Base-by-base conservation (phyloP, 1,284 basidiomycete genomes). In the Entoloma clypeatum region DNA sequence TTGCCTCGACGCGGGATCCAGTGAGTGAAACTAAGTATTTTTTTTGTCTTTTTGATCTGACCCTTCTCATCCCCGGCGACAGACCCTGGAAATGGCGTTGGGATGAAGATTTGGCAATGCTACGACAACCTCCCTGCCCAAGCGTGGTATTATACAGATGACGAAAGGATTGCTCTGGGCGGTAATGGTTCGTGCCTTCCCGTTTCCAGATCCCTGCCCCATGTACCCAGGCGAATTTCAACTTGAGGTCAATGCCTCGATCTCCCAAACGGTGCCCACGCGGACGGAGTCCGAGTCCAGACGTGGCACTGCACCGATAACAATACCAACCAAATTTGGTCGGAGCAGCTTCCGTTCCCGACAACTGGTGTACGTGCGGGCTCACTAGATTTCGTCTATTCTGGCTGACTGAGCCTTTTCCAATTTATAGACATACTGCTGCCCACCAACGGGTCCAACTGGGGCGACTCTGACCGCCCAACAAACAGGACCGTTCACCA, bases 1-100 rank as follows among this genome's bases (percentile, higher is more conserved):
- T 30, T 58, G 56, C 31, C 39, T 58, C 18, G 57, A 56, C 35
- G 53, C 56, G 5, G 55, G 56, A 19, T 35, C 46, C 16, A 42
- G 54, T 53, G 30, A 36, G 51, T 49, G 4, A 16, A n/a, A n/a
- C n/a, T n/a, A n/a, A n/a, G n/a, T n/a, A n/a, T n/a, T n/a, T n/a
- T n/a, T n/a, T 13, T 36, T 29, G 9, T 9, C 14, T 16, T 26
- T 13, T 32, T 33, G 16, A 11, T n/a, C 22, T 11, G 18, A 38
- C 9, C 5, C 30, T 37, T 11, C 23, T 23, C 30, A 7, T 32
- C 25, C 9, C 21, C 5, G n/a, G 4, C n/a, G 23, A 7, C n/a
- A 54, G 54, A 35, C 13, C 55, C 54, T 16, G 39, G 25, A 5
- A 53, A 47, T 21, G 56, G 54, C 10, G 48, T 50, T 8, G 44